Evolutionary conservation across 1,284 basidiomycete genomes (phyloP).

Genomic region (Puccinia hordei): DNA sequence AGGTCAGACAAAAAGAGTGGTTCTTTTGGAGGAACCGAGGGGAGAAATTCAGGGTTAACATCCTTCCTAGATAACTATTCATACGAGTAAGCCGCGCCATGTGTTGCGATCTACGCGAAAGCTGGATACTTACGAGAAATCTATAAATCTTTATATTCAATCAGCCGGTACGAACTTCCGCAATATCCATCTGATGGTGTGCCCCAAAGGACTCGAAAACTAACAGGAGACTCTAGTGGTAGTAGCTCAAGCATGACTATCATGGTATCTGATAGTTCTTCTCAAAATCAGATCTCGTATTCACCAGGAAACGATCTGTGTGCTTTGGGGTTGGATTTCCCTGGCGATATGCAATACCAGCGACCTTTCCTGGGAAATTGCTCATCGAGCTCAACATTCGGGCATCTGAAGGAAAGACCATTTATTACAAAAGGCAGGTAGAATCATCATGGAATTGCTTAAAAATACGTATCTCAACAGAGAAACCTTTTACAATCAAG

Average conservation of each 20-base stretch:
- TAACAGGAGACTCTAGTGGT: not conserved
- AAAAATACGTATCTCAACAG: no score
- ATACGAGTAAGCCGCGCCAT: conserved; percentile 1
- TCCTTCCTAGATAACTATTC: conserved; percentile 19
- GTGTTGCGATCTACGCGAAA: not conserved
- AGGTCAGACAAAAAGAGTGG: not conserved
- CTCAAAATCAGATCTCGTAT: not conserved
- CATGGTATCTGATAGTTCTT: not conserved
- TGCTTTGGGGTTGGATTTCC: not conserved
- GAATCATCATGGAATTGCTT: not conserved
- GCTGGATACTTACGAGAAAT: not conserved
- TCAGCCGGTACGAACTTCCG: not conserved
- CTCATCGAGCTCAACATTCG: not conserved
- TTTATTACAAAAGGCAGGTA: not conserved
- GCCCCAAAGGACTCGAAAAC: not conserved
- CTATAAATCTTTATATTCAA: not conserved
- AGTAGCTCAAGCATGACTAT: not conserved
- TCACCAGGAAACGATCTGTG: not conserved
- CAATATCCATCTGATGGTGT: not conserved
- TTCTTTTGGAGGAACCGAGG: not conserved
- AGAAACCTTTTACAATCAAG: not conserved
- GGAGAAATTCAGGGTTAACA: not conserved
- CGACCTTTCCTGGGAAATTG: not conserved
- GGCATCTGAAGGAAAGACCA: not conserved
- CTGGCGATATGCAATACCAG: not conserved